phyloP scores from a whole-genome alignment of 257 asterid species.

The Dorcoceras hygrometricum region DNA sequence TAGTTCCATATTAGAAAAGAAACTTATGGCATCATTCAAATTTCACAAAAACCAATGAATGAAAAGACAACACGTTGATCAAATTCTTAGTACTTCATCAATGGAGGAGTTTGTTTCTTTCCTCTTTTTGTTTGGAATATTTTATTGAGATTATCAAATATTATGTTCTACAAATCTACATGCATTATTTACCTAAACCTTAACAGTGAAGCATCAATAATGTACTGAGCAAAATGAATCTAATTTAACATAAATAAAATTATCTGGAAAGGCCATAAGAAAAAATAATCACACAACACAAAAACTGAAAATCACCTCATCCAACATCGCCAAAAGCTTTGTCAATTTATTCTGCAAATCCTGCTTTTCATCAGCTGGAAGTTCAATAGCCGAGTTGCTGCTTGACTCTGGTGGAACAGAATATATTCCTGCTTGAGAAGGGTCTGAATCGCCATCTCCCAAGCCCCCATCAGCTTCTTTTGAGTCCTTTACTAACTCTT shows the following conservation, averaged over 20 bases:
- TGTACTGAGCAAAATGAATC: neutral
- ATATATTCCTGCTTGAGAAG: constrained; percentile 35
- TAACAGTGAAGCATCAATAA: neutral
- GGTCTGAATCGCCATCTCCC: constrained; percentile 41
- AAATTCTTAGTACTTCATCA: neutral
- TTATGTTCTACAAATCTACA: neutral
- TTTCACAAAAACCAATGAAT: neutral
- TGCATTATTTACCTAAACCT: neutral
- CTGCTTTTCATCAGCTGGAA: constrained; percentile 71
- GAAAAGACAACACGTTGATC: neutral
- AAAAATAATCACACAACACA: neutral
- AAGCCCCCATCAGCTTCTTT: constrained; percentile 41
- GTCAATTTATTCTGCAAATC: constrained; percentile 63
- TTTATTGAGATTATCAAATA: neutral
- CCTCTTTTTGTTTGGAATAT: neutral
- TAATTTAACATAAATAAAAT: neutral
- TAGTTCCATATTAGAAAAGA: neutral
- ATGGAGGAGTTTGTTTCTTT: too few species aligned
- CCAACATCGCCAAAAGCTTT: constrained; percentile 79
- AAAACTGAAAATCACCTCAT: constrained; percentile 50
- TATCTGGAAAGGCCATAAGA: neutral
- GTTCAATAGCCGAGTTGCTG: constrained; percentile 33
- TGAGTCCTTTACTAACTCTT: constrained; percentile 34
- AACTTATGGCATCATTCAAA: neutral
- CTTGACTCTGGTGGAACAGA: constrained; percentile 36